Base-by-base conservation (phyloP, 2,329 filamentous ascomycete species). In the Colletotrichum agaves region DNA sequence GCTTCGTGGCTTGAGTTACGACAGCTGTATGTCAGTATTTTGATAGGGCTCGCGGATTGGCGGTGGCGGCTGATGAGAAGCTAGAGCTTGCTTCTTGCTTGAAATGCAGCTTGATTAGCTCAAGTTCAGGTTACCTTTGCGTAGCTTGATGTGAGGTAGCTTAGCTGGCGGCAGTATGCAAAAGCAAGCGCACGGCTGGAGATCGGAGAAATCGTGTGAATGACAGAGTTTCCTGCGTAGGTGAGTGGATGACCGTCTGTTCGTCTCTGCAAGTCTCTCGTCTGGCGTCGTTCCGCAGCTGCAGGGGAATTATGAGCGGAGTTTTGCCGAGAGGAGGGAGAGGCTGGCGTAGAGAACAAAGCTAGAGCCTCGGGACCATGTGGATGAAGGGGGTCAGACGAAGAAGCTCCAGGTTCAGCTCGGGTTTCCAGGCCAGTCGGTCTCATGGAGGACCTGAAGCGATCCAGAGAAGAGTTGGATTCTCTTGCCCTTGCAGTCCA, bases 361-460 rank as follows among this genome's bases (percentile, higher is more conserved):
- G 44, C 33, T 35, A 46, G 31, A 47, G 61, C 61, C 65, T 60
- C 47, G 65, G 65, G 61, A 65, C 65, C 61, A 43, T 53, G 41
- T 68, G 47, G 61, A 41, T 49, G 55, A 66, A 27, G 63, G 58
- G 52, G 53, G 65, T 65, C 65, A 60, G 61, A 64, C 65, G 61
- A 59, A 59, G 64, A 65, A 63, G 55, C 65, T 58, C 61, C 53
- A 59, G 53, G 46, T 46, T 37, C 52, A 59, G 52, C 12, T 67
- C 23, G 55, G n/a, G 57, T 56, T 68, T 68, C 65, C 65, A 60
- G 61, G 47, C 55, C 41, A 43, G 47, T 55, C 65, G 39, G 55
- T 55, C 47, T 12, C 37, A 17, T 53, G 35, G 50, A 19, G 27
- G 23, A 43, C 44, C 63, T 63, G 60, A 58, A 57, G 37, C 53